Conservation (phyloP, 805 yeast species). For the Nakazawaea ernobii region DNA sequence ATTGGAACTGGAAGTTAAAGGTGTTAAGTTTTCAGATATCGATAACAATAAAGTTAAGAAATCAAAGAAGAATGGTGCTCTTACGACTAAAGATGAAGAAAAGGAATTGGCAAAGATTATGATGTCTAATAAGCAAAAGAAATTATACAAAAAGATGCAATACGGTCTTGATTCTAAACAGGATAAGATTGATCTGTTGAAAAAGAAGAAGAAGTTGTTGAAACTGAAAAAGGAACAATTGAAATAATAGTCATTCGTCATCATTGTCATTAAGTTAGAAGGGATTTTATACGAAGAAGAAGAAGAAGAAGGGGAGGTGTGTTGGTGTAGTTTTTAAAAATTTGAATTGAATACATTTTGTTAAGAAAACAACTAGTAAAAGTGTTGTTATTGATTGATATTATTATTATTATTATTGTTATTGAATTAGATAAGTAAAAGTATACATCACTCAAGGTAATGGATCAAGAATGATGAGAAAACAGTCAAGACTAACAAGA, state of each 20-base stretch:
- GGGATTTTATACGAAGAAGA: neutral
- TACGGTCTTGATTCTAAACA: slow-evolving; percentile 78
- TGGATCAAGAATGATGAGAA: slow-evolving; percentile 8
- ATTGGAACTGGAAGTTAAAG: slow-evolving; percentile 86
- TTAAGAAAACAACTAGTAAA: no score
- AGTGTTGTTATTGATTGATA: neutral
- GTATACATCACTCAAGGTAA: slow-evolving; percentile 4
- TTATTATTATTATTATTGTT: neutral
- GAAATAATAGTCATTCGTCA: neutral
- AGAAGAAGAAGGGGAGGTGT: no score
- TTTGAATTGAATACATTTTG: no score
- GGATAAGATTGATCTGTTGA: slow-evolving; percentile 43
- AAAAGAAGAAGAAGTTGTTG: slow-evolving; percentile 9
- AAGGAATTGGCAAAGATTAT: slow-evolving; percentile 89
- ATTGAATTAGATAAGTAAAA: no score
- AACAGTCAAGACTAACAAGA: slow-evolving; percentile 19
- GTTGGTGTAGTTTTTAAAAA: no score
- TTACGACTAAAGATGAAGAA: slow-evolving; percentile 66
- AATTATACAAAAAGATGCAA: slow-evolving; percentile 91
- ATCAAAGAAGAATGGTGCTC: slow-evolving; percentile 31
- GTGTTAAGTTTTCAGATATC: slow-evolving; percentile 68
- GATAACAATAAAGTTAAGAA: slow-evolving; percentile 26
- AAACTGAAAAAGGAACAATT: slow-evolving; percentile 2
- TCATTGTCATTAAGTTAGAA: neutral
- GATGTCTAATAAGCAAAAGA: slow-evolving; percentile 97